These are phyloP conservation scores for Chloris gayana DNA, from an alignment of 176 grass and related monocot genomes.

Conservation along the genomic window DNA sequence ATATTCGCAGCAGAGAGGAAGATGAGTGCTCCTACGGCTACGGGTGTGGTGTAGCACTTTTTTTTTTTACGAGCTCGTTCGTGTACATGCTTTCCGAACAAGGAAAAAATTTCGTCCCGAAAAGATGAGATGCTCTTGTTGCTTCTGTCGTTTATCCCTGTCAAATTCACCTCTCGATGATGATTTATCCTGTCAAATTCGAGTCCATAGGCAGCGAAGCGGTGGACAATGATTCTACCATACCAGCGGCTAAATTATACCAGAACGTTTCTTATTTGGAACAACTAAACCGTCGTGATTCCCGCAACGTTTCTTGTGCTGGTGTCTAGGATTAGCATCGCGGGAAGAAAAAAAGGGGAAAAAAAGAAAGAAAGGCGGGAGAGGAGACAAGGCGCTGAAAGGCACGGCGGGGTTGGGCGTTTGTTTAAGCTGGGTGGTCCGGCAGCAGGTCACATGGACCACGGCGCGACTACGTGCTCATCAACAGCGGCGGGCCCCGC, in stretches of 20 bases:
- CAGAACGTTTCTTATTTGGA: too few relatives aligned
- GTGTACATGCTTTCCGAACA: slow-evolving; percentile 26
- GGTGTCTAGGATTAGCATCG: background rate
- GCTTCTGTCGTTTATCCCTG: background rate
- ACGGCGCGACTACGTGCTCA: slow-evolving; percentile 32
- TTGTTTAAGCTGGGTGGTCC: slow-evolving; percentile 27
- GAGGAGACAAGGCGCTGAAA: slow-evolving; percentile 49
- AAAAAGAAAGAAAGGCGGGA: background rate
- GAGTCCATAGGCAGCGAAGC: too few relatives aligned
- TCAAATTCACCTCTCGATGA: background rate
- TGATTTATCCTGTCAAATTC: too few relatives aligned
- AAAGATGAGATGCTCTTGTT: background rate
- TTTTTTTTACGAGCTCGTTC: slow-evolving; percentile 32
- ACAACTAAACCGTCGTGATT: too few relatives aligned
- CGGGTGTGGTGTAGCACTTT: slow-evolving; percentile 32
- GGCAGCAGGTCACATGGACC: slow-evolving; percentile 43
- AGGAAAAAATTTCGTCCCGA: background rate
- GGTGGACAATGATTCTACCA: too few relatives aligned
- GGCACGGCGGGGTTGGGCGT: slow-evolving; percentile 28
- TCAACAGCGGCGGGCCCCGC: slow-evolving; percentile 17
- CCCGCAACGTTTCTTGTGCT: too few relatives aligned
- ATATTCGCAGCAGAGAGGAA: slow-evolving; percentile 42
- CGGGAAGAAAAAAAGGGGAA: background rate
- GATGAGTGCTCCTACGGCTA: slow-evolving; percentile 25
- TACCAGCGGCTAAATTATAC: too few relatives aligned